phyloP scores from a whole-genome alignment of 306 rosid genomes.

The Cucurbita maxima region DNA sequence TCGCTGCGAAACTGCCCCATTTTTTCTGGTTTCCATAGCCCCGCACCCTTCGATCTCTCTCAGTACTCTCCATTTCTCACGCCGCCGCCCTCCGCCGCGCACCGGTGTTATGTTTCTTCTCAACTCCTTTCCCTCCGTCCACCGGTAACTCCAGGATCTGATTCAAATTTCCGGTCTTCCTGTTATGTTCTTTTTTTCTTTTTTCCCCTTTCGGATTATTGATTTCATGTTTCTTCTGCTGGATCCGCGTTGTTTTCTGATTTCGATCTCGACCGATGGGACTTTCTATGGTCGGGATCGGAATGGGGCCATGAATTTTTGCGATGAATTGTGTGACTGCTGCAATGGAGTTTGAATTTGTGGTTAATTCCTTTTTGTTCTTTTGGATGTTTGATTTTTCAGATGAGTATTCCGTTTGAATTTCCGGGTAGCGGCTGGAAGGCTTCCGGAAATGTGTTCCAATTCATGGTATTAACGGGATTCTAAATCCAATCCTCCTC shows the following conservation, averaged over 20 bases:
- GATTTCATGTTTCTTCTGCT: conserved; percentile 1
- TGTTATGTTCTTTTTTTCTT: not conserved
- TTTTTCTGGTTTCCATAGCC: conserved; percentile 3
- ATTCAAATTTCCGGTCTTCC: conserved; percentile 3
- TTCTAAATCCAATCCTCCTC: not conserved
- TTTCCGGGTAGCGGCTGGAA: not conserved
- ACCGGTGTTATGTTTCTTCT: not conserved
- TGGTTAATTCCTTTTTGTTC: not conserved
- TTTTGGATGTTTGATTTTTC: not conserved
- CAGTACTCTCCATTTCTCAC: not conserved
- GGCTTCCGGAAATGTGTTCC: not conserved
- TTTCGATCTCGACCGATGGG: not conserved
- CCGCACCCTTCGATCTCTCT: conserved; percentile 4
- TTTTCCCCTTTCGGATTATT: not conserved
- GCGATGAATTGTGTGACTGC: not conserved
- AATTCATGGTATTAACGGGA: not conserved
- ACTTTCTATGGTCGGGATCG: not conserved
- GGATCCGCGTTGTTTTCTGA: not conserved
- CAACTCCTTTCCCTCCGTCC: not conserved
- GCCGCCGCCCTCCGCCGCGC: not conserved
- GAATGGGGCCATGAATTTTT: not conserved
- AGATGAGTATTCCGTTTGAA: conserved; percentile 4
- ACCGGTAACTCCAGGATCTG: not conserved
- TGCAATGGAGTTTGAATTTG: not conserved
- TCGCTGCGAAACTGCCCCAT: not conserved